These are phyloP conservation scores for Dryas integrifolia DNA, from an alignment of 331 rosid genomes.

Conservation along the genomic window DNA sequence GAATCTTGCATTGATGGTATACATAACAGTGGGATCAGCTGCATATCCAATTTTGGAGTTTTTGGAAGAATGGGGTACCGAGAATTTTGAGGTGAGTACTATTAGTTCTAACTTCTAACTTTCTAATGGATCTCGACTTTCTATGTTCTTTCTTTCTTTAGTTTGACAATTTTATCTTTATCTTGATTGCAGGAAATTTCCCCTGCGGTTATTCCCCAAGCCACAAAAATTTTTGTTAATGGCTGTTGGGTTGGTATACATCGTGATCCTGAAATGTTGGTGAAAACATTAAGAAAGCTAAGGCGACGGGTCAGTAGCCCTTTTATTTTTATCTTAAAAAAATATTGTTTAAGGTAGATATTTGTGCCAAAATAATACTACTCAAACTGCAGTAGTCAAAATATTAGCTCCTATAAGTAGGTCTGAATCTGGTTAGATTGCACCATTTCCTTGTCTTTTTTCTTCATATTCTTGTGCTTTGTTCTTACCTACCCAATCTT, in stretches of 20 bases:
- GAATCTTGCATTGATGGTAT: conserved; percentile 98
- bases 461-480: not conserved
- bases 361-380: not conserved
- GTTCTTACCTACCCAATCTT: not conserved
- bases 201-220: conserved; percentile 94
- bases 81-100: conserved; percentile 80
- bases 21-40: conserved; percentile 96
- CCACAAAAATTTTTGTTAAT: conserved; percentile 92
- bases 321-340: conserved; percentile 2
- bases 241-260: conserved; percentile 99
- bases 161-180: conserved; percentile 10
- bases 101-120: not conserved
- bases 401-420: not conserved
- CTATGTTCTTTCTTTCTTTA: conserved; percentile 9
- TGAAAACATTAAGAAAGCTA: conserved; percentile 77
- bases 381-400: not conserved
- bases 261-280: conserved; percentile 98
- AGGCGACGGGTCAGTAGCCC: conserved; percentile 73
- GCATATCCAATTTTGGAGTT: conserved; percentile 96
- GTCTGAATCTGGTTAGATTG: not conserved
- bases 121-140: conserved; percentile 21
- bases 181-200: conserved; percentile 74
- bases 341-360: not conserved
- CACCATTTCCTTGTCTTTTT: not conserved
- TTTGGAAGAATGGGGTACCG: conserved; percentile 99